Percentiles rank a stretch among this genome's conserved stretches.
Conservation (phyloP, 2,329 filamentous ascomycete genomes). For the Endothia cerciana region DNA sequence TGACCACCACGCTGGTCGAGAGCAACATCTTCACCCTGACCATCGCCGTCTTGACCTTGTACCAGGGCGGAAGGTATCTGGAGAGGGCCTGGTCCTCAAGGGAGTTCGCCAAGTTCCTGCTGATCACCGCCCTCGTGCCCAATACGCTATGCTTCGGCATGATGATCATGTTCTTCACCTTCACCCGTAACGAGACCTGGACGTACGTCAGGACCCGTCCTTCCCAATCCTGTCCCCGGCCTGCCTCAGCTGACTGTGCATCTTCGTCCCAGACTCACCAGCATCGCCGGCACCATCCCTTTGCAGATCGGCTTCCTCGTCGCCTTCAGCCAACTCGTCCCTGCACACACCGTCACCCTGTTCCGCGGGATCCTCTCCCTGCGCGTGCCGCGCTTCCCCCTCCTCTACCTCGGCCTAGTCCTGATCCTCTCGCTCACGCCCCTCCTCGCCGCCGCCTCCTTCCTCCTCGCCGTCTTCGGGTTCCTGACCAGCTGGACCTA, state of each 20-base stretch:
- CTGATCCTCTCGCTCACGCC: constrained; percentile 65
- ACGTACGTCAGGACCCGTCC: constrained; percentile 53
- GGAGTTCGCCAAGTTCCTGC: constrained; percentile 89
- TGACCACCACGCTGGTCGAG: constrained; percentile 87
- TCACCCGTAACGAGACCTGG: constrained; percentile 69
- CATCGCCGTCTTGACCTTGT: constrained; percentile 77
- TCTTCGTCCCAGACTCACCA: constrained; percentile 65
- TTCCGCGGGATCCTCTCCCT: constrained; percentile 88
- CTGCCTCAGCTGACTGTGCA: constrained; percentile 28
- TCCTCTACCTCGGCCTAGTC: constrained; percentile 76
- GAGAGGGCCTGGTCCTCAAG: constrained; percentile 93
- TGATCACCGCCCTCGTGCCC: constrained; percentile 76
- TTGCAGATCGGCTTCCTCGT: constrained; percentile 94
- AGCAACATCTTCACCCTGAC: constrained; percentile 87
- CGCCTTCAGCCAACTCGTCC: constrained; percentile 95
- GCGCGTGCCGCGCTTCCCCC: constrained; percentile 73
- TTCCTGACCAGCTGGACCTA: constrained; percentile 93
- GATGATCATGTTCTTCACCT: constrained; percentile 72
- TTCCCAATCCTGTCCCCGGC: constrained; percentile 25
- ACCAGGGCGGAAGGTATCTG: constrained; percentile 91
- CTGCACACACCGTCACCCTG: constrained; percentile 93
- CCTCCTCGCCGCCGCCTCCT: constrained; percentile 68
- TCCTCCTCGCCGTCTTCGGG: constrained; percentile 79
- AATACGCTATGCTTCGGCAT: constrained; percentile 76
- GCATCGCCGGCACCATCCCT: constrained; percentile 85